Percentiles rank a stretch among this genome's conserved stretches.
Evolutionary conservation across 164 flowering plant genomes (phyloP).

Genomic region (Hamamelis virginiana): DNA sequence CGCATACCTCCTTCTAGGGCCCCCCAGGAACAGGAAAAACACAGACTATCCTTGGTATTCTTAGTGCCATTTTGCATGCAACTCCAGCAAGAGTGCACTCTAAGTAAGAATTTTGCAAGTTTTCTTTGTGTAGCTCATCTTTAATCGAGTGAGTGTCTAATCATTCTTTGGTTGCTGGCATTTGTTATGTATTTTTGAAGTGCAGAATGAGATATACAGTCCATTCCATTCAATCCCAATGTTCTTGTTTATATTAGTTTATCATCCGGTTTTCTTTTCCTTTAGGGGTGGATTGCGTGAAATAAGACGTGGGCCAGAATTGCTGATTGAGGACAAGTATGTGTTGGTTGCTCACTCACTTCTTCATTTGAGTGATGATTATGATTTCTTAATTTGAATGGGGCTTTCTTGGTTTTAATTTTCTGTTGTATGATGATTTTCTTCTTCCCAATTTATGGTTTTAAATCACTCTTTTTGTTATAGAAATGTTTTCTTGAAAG

Average conservation of each 20-base stretch:
- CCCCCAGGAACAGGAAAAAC: conserved; percentile 99
- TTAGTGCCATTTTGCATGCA: conserved; percentile 93
- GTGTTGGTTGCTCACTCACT: conserved; percentile 8
- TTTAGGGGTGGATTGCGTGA: conserved; percentile 50
- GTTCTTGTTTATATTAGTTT: not conserved
- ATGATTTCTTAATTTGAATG: not conserved
- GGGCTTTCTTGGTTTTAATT: not conserved
- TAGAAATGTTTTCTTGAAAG: no score
- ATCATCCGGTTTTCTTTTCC: not conserved
- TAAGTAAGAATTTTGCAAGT: conserved; percentile 39
- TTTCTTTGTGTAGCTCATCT: not conserved
- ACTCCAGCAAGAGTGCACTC: conserved; percentile 73
- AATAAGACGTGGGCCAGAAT: conserved; percentile 47
- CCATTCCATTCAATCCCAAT: not conserved
- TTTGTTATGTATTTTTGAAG: not conserved
- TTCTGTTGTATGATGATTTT: no score
- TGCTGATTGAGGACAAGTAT: conserved; percentile 66
- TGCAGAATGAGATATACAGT: not conserved
- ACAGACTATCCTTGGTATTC: conserved; percentile 94
- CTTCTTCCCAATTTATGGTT: not conserved
- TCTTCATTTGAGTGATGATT: not conserved
- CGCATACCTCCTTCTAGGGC: conserved; percentile 57
- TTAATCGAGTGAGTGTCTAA: not conserved
- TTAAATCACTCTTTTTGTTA: no score
- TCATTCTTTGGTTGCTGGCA: not conserved